Base-by-base conservation (phyloP, 768 basidiomycete genomes). In the Leucocoprinus birnbaumii region DNA sequence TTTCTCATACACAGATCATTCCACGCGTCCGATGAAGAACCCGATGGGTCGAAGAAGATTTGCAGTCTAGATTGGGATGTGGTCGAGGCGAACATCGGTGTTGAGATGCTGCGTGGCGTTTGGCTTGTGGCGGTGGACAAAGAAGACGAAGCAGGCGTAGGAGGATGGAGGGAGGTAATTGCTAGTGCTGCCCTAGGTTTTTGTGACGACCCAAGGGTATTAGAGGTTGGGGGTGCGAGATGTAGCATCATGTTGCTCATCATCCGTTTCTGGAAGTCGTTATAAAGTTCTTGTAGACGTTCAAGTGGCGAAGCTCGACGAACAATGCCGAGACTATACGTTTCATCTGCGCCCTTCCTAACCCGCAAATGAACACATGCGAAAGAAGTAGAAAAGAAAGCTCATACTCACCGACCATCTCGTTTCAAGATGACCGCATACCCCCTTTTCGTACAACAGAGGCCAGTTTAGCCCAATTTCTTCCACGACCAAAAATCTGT, bases 191-290 rank as follows among this genome's bases (percentile, higher is more conserved):
- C 63, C 56, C 73, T 44, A 24, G 70, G 60, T 19, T 71, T 56
- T 53, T 74, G 68, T 4, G 68, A 61, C 2, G 68, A 58, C 11
- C 31, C 31, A 5, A 31, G 31, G 19, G 68, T 56, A 3, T 76
- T 61, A 14, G 68, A 56, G 6, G 68, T 52, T 27, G 78, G 63
- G 50, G 76, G 67, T 16, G 74, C 67, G 9, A 71, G 65, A 24
- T 71, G 71, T 21, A 74, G 67, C 9, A 73, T 69, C 43, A 73
- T 64, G 34, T 71, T 71, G 22, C 79, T 75, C 85, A 91, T 88
- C 89, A 91, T 94, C 51, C 91, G 88, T 73, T 81, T 94, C 67
- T 94, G 91, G 71, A 98, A 98, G 41, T 95, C 93, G 50, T 81
- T 71, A 64, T 95, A 86, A 60, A 87, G 81, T 49, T 73, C 77